Base-by-base conservation (phyloP, 371 early-diverging fungal genomes). In the Umbelopsis sp. region DNA sequence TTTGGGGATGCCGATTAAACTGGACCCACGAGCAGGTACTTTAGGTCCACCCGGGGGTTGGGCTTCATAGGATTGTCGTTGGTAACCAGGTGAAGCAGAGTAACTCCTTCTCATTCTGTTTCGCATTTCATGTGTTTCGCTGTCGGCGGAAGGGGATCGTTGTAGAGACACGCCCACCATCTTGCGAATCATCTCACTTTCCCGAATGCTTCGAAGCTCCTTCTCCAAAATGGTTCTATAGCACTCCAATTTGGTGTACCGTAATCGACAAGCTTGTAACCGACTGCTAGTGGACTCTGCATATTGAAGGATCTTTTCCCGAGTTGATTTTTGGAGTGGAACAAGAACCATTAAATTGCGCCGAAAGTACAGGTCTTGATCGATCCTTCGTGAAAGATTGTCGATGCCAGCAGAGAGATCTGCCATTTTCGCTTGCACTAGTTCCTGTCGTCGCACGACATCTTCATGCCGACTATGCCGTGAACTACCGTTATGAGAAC, bases 151-250 rank as follows among this genome's bases (percentile, higher is more conserved):
- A 44, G 50, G 48, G 8, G 48, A 11, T 20, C 48, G 48, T 20
- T 48, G 48, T 18, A 48, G 44, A 10, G 67, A 53, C 70, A 67
- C 5, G 68, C 20, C 11, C 69, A 76, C 67, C 57, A 76, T 63
- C 41, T 71, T 76, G 32, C 76, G 50, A 20, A 25, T 38, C 16
- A 50, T 25, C 12, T 22, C 52, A 41, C 29, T 63, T 32, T 20
- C 65, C 57, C 24, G 62, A 7, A 74, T 80, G 50, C 79, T 76
- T 71, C 12, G 51, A 29, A 92, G 72, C 65, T 92, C 92, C 18
- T 81, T 81, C 69, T 91, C 88, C n/a, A 93, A 65, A 65, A 87
- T 87, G 41, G 91, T 91, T 18, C 87, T 78, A 74, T 91, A 93
- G 69, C 93, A 93, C 35, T 86, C 85, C 14, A 90, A 69, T 29